A percentile compares a stretch with the other conserved stretches of the same genome.
Evolutionary conservation across 176 grass and related monocot species (phyloP).

Genomic region (Triticum timopheevii): DNA sequence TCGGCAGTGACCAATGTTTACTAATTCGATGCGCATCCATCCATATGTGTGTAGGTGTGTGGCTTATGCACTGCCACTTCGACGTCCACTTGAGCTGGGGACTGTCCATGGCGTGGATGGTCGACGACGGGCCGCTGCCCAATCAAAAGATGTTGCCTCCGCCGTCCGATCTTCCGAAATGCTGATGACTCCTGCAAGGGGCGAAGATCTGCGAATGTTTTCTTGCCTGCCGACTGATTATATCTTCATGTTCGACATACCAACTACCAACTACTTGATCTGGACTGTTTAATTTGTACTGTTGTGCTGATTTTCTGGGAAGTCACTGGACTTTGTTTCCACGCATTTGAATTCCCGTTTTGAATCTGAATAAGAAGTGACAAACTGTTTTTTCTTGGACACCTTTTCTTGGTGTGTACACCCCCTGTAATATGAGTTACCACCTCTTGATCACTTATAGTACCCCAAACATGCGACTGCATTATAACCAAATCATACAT

Average conservation of each 20-base stretch:
- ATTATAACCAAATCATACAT: no score
- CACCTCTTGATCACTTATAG: no score
- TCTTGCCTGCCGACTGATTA: conserved; percentile 7
- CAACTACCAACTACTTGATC: neutral
- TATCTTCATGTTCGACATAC: neutral
- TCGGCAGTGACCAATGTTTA: neutral
- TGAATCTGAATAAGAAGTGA: conserved; percentile 42
- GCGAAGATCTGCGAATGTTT: conserved; percentile 7
- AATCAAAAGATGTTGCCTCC: conserved; percentile 63
- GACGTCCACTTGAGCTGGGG: conserved; percentile 78
- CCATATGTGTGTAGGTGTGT: conserved; percentile 39
- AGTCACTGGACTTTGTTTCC: neutral
- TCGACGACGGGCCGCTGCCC: conserved; percentile 51
- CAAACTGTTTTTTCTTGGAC: neutral
- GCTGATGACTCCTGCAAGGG: conserved; percentile 22
- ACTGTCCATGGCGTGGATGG: conserved; percentile 69
- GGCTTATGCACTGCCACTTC: conserved; percentile 80
- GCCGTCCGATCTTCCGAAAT: conserved; percentile 68
- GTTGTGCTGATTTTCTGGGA: conserved; percentile 37
- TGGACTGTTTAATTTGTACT: conserved; percentile 17
- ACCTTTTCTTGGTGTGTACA: conserved; percentile 1
- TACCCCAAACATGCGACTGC: no score
- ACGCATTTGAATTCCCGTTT: conserved; percentile 11
- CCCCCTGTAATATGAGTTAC: no score
- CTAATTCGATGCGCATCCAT: neutral